These are phyloP conservation scores for Protomyces inundatus DNA, from an alignment of 1,139 yeast genomes.

Conservation along the genomic window DNA sequence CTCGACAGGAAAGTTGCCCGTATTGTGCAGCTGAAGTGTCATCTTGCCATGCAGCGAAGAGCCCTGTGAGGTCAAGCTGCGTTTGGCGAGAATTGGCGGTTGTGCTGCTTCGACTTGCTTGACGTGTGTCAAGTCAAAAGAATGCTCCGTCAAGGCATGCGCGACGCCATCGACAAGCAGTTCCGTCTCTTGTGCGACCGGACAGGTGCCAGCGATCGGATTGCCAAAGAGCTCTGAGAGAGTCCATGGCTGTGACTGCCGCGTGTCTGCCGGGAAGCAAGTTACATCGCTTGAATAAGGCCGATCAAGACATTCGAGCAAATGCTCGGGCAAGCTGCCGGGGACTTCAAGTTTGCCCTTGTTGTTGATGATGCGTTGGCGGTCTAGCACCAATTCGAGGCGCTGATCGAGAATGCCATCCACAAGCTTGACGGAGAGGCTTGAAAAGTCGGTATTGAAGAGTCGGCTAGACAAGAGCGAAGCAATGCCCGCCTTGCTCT, in stretches of 20 bases:
- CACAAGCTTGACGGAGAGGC: conserved; percentile 73
- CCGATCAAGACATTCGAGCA: conserved; percentile 52
- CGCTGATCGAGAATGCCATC: conserved; percentile 56
- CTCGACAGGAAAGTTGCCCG: conserved; percentile 46
- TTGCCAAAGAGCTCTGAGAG: conserved; percentile 54
- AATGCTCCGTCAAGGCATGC: background rate
- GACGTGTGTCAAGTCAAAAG: background rate
- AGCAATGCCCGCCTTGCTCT: conserved; percentile 86
- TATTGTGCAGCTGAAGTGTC: conserved; percentile 69
- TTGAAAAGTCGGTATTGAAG: conserved; percentile 93
- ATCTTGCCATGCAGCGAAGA: conserved; percentile 58
- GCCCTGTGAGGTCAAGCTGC: conserved; percentile 53
- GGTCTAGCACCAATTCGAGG: conserved; percentile 70
- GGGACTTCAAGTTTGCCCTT: conserved; percentile 34
- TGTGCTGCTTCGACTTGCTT: conserved; percentile 33
- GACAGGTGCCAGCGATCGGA: conserved; percentile 27
- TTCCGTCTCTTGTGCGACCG: background rate
- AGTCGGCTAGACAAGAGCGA: conserved; percentile 84
- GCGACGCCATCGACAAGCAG: conserved; percentile 10
- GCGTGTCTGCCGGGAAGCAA: conserved; percentile 70
- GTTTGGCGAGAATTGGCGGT: conserved; percentile 70
- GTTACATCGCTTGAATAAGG: conserved; percentile 50
- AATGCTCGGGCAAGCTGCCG: background rate
- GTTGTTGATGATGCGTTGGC: conserved; percentile 52
- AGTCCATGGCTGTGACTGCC: conserved; percentile 49